phyloP scores from a whole-genome alignment of 441 rosid genomes.

The Lepidium campestre region DNA sequence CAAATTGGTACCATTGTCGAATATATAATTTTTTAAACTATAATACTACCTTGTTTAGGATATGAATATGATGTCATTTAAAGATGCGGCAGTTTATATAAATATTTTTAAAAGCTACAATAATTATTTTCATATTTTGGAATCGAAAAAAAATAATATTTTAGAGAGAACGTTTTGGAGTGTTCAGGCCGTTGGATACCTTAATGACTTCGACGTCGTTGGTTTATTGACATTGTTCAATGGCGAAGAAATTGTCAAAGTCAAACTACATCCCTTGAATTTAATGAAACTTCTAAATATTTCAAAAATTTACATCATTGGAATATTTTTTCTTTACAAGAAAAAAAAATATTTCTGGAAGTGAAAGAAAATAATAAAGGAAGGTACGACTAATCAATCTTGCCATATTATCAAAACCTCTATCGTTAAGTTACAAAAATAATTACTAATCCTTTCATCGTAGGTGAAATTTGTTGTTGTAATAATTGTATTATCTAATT shows the following conservation, averaged over 20 bases:
- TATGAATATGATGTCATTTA: too few relatives aligned
- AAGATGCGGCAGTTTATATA: too few relatives aligned
- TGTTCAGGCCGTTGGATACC: not conserved
- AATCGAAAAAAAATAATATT: not conserved
- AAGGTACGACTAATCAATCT: not conserved
- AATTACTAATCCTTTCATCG: not conserved
- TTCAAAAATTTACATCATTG: not conserved
- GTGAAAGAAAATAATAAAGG: not conserved
- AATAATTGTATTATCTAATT: not conserved
- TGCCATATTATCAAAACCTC: not conserved
- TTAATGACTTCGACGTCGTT: not conserved
- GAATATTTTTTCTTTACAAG: not conserved
- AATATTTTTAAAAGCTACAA: too few relatives aligned
- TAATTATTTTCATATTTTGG: too few relatives aligned
- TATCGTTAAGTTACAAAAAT: not conserved
- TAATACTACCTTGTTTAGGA: too few relatives aligned
- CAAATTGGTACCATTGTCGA: too few relatives aligned
- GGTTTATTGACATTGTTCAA: not conserved
- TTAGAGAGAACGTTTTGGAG: conserved; percentile 5
- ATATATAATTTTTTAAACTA: too few relatives aligned
- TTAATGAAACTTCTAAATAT: not conserved
- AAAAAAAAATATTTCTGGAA: not conserved
- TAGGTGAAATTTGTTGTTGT: not conserved
- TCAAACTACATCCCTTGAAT: not conserved
- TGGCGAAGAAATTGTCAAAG: conserved; percentile 10